phyloP scores from a whole-genome alignment of 768 basidiomycete genomes.

The Tylopilus rubrobrunneus region DNA sequence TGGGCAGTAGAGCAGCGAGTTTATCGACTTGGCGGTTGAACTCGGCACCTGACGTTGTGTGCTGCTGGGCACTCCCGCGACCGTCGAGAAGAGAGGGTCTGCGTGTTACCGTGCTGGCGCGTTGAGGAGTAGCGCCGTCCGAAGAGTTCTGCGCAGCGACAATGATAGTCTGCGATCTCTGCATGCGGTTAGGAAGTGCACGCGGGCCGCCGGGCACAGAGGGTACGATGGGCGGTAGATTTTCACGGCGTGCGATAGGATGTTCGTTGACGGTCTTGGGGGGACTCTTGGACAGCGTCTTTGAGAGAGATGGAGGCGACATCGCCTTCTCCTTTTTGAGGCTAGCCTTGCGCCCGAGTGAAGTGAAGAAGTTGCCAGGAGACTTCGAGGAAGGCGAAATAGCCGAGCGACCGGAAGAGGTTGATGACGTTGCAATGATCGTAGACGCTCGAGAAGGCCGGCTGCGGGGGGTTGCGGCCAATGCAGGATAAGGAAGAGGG shows the following conservation, averaged over 20 bases:
- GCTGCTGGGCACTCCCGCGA: constrained; percentile 13
- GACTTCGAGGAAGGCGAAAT: constrained; percentile 43
- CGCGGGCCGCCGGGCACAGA: constrained; percentile 73
- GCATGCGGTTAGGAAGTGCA: constrained; percentile 57
- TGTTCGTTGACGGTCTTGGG: constrained; percentile 27
- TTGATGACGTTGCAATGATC: constrained; percentile 37
- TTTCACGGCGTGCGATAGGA: constrained; percentile 27
- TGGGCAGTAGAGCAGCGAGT: constrained; percentile 65
- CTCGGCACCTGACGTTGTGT: constrained; percentile 32
- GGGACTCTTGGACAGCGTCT: constrained; percentile 36
- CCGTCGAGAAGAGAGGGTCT: constrained; percentile 30
- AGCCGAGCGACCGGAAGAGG: constrained; percentile 46
- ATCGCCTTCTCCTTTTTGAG: constrained; percentile 35
- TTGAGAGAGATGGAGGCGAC: constrained; percentile 32
- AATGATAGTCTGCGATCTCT: constrained; percentile 67
- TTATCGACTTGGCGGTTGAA: constrained; percentile 70
- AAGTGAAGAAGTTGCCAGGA: constrained; percentile 65
- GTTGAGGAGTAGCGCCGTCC: constrained; percentile 20
- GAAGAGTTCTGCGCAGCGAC: constrained; percentile 29
- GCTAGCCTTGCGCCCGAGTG: constrained; percentile 70
- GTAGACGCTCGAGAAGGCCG: constrained; percentile 30
- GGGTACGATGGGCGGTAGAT: constrained; percentile 37
- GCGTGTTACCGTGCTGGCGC: constrained; percentile 29
- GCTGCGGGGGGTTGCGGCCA: constrained; percentile 39
- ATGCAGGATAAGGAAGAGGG: constrained; percentile 70